Conservation (phyloP, 2,329 filamentous ascomycete genomes). For the Sporothrix pallida region DNA sequence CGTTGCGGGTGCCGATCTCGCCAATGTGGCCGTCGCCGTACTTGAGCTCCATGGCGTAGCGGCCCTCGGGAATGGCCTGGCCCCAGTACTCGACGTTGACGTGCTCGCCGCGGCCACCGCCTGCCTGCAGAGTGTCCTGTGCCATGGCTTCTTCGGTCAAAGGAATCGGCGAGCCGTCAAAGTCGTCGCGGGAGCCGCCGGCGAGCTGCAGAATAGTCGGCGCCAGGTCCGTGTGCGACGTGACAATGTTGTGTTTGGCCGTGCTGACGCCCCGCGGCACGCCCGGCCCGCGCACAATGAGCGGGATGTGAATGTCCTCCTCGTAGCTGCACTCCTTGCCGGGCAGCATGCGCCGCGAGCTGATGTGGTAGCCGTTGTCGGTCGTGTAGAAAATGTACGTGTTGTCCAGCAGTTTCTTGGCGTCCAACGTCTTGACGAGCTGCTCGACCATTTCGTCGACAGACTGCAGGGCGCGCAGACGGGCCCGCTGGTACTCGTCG, state of each 20-base stretch:
- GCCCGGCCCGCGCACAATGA: conserved; percentile 65
- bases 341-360: conserved; percentile 62
- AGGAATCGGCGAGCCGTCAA: conserved; percentile 61
- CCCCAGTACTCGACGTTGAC: conserved; percentile 66
- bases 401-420: conserved; percentile 64
- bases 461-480: conserved; percentile 58
- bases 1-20: background rate
- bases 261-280: conserved; percentile 51
- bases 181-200: conserved; percentile 51
- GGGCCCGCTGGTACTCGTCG: conserved; percentile 58
- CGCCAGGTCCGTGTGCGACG: conserved; percentile 67
- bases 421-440: conserved; percentile 54
- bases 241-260: conserved; percentile 52
- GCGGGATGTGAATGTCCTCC: conserved; percentile 64
- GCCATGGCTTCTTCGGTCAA: conserved; percentile 44
- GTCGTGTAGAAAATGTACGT: conserved; percentile 63
- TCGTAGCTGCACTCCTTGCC: conserved; percentile 65
- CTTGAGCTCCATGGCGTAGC: conserved; percentile 38
- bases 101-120: conserved; percentile 54
- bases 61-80: conserved; percentile 48
- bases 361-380: conserved; percentile 66
- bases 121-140: too few relatives aligned
- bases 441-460: conserved; percentile 62
- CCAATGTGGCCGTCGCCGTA: conserved; percentile 36
- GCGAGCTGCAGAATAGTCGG: conserved; percentile 61